Evolutionary conservation across 495 filamentous ascomycete species (phyloP).

Genomic region (Aspergillus asperescens): DNA sequence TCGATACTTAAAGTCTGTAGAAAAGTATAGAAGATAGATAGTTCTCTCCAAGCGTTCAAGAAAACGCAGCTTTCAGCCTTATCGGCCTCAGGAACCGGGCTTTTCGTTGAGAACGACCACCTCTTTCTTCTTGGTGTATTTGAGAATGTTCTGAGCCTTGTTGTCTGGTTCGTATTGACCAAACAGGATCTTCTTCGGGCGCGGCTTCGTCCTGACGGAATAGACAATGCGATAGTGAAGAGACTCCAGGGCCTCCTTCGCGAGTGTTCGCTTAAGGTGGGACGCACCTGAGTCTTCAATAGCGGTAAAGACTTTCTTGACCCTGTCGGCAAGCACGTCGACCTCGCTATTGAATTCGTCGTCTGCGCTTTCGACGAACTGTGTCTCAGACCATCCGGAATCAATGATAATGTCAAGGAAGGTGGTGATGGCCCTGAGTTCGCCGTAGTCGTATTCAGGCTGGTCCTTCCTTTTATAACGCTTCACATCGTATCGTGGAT

Average conservation of each 20-base stretch:
- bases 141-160: background rate
- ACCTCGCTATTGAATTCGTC: slow-evolving; percentile 61
- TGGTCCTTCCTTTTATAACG: slow-evolving; percentile 22
- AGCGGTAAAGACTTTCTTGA: slow-evolving; percentile 61
- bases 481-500: slow-evolving; percentile 45
- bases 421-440: slow-evolving; percentile 55
- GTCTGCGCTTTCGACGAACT: slow-evolving; percentile 32
- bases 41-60: slow-evolving; percentile 28
- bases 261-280: slow-evolving; percentile 64
- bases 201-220: slow-evolving; percentile 62
- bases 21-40: background rate
- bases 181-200: slow-evolving; percentile 55
- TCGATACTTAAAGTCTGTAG: background rate
- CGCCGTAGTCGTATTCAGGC: slow-evolving; percentile 58
- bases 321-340: slow-evolving; percentile 55
- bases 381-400: slow-evolving; percentile 43
- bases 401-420: slow-evolving; percentile 73
- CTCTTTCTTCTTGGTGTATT: background rate
- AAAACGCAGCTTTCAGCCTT: slow-evolving; percentile 14
- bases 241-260: slow-evolving; percentile 65
- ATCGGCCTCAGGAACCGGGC: slow-evolving; percentile 16
- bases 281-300: slow-evolving; percentile 73
- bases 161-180: slow-evolving; percentile 25
- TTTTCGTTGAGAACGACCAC: slow-evolving; percentile 16
- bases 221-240: slow-evolving; percentile 66